These are phyloP conservation scores for Iris pallida DNA, from an alignment of 116 monocot genomes.

Conservation along the genomic window DNA sequence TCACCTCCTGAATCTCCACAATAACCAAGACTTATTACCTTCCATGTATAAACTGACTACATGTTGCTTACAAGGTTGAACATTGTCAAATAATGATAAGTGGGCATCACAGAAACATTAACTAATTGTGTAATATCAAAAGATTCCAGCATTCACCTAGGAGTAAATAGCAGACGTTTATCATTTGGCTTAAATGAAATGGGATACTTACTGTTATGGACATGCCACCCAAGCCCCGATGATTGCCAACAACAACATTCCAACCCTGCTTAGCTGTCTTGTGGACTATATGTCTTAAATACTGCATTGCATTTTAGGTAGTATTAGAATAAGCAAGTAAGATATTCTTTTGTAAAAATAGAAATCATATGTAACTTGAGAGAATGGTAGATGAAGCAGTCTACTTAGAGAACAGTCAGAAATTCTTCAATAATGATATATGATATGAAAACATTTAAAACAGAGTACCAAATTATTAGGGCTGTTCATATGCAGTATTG, in stretches of 20 bases:
- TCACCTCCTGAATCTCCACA: no score
- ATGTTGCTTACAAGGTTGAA: no score
- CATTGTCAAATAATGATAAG: no score
- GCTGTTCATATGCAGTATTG: no score
- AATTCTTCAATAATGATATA: no score
- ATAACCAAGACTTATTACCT: no score
- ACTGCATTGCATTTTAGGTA: constrained; percentile 42
- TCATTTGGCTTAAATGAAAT: constrained; percentile 4
- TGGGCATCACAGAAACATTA: no score
- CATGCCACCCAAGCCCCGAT: constrained; percentile 87
- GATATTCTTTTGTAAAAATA: neutral
- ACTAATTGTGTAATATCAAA: neutral
- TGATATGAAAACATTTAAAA: no score
- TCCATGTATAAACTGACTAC: no score
- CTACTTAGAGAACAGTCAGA: no score
- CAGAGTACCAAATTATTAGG: no score
- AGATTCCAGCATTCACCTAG: neutral
- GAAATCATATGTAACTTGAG: neutral
- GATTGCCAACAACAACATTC: constrained; percentile 88
- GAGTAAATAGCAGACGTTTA: neutral
- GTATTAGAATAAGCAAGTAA: constrained; percentile 4
- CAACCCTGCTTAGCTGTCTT: constrained; percentile 68
- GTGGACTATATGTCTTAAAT: constrained; percentile 68
- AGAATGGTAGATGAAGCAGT: neutral
- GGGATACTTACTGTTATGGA: constrained; percentile 69